Percentiles rank a stretch among this genome's conserved stretches.
phyloP scores from a whole-genome alignment of 129 eudicot genomes.

The Dittrichia graveolens region DNA sequence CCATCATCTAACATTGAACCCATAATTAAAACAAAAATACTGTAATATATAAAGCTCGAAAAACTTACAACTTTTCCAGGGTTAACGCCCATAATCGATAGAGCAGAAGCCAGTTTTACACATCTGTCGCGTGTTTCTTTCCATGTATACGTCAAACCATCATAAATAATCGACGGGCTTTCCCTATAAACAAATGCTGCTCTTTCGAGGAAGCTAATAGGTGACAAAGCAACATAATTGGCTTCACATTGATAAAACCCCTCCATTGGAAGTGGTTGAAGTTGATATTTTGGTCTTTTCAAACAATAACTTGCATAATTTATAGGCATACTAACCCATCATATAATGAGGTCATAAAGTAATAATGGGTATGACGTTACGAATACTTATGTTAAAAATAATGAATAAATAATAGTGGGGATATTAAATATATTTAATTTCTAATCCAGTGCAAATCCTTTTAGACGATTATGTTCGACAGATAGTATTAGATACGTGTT shows the following conservation, averaged over 20 bases:
- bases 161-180: constrained; percentile 42
- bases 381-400: background rate
- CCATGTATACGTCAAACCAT: constrained; percentile 43
- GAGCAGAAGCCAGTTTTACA: constrained; percentile 52
- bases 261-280: constrained; percentile 20
- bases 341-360: background rate
- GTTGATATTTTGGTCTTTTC: constrained; percentile 17
- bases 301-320: constrained; percentile 5
- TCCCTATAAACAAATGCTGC: constrained; percentile 47
- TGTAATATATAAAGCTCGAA: background rate
- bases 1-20: background rate
- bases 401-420: constrained; percentile 2
- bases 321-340: constrained; percentile 11
- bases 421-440: background rate
- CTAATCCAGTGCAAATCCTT: constrained; percentile 7
- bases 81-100: constrained; percentile 34
- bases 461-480: background rate
- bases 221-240: constrained; percentile 53
- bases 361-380: background rate
- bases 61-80: constrained; percentile 48
- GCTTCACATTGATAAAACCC: constrained; percentile 45
- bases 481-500: background rate
- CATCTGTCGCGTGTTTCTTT: constrained; percentile 47
- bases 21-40: background rate
- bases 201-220: constrained; percentile 54